Conservation (phyloP, 78 protist genomes). For the Chrysochromulina tobinii region DNA sequence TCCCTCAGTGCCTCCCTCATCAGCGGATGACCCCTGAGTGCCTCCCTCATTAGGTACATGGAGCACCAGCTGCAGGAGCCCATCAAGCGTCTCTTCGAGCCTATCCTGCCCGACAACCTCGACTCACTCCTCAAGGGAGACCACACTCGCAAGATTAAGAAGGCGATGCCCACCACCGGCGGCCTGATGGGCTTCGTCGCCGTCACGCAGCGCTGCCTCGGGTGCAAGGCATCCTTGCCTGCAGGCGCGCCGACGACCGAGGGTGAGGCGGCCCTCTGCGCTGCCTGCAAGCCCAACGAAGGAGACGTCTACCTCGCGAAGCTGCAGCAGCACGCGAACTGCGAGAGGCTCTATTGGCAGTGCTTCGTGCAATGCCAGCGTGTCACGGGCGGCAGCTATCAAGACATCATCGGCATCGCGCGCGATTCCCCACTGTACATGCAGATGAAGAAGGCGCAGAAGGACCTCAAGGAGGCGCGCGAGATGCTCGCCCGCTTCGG, state of each 20-base stretch:
- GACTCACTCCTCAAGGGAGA: slow-evolving; percentile 71
- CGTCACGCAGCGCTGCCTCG: slow-evolving; percentile 62
- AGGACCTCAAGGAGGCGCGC: slow-evolving; percentile 81
- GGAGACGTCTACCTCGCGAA: not conserved
- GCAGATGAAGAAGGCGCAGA: slow-evolving; percentile 93
- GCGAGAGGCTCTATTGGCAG: slow-evolving; percentile 71
- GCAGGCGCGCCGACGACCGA: not conserved
- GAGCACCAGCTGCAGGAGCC: slow-evolving; percentile 95
- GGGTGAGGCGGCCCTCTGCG: slow-evolving; percentile 52
- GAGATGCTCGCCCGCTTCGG: slow-evolving; percentile 75
- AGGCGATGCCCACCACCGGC: slow-evolving; percentile 67
- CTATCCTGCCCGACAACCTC: slow-evolving; percentile 71
- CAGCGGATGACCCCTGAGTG: not conserved
- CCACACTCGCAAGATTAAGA: slow-evolving; percentile 89
- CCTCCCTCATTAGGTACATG: slow-evolving; percentile 79
- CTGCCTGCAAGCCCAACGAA: slow-evolving; percentile 50
- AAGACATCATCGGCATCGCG: slow-evolving; percentile 81
- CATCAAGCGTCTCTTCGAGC: slow-evolving; percentile 89
- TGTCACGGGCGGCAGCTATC: slow-evolving; percentile 82
- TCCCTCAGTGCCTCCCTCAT: not conserved
- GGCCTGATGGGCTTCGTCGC: slow-evolving; percentile 81
- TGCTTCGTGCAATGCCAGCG: slow-evolving; percentile 99
- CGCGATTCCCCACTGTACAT: slow-evolving; percentile 98
- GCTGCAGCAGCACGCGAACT: not conserved
- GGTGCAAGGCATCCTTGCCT: slow-evolving; percentile 50